Evolutionary conservation across 441 rosid species (phyloP), one percentile per base, ranked within the genome.

Genomic region (Monsonia emarginata): DNA sequence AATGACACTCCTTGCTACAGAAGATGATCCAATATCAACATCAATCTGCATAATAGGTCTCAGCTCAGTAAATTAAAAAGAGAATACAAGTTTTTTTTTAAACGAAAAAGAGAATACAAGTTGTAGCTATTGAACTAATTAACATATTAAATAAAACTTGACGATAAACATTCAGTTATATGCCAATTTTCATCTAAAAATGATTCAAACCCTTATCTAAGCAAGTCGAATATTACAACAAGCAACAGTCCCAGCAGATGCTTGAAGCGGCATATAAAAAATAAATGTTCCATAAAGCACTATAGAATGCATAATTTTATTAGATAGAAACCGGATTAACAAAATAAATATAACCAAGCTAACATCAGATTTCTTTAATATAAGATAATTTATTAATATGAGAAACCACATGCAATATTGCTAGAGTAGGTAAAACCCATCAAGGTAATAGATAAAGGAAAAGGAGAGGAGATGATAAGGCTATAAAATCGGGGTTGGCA

Each of bases 21-120:
- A 86, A n/a, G 99, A 95, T 74, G 99, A 95, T 70, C 97, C 99
- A 63, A 95, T 91, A 76, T 89, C 97, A 72, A 95, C 99, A 76
- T 91, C 99, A 58, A 91, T 89, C 99, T 95, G 87, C 81, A 81
- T 21, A 28, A 75, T 3, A 72, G 3, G 6, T 66, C 65, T 61
- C 21, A 40, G 32, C 22, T 38, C 0, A 48, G 30, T 22, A 64
- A 63, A 56, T 36, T 56, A 26, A 56, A n/a, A 25, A 26, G 18
- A 25, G 61, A 56, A 24, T 19, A 63, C 5, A 42, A 27, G 48
- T 24, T n/a, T n/a, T n/a, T n/a, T n/a, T n/a, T n/a, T 22, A 64
- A 63, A 56, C 28, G 24, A 26, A 56, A n/a, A 25, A 26, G 18
- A 25, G 61, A 56, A 24, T 19, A 63, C 5, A 42, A 27, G 48